Evolutionary conservation across 164 flowering plant species (phyloP).

Genomic region (Tetracentron sinense): DNA sequence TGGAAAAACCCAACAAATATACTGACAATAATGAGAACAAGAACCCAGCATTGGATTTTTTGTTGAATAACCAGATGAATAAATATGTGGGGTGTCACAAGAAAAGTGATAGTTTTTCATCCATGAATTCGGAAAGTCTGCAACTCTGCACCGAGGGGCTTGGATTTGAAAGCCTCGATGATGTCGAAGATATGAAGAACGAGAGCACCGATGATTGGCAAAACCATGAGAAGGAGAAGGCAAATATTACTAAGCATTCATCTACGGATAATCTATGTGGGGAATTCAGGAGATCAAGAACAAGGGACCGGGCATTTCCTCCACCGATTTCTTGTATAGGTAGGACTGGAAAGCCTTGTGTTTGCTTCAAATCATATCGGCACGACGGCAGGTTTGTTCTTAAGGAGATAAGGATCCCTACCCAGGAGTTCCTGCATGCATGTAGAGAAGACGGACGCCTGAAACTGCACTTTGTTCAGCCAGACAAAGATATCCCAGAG

Average conservation of each 20-base stretch:
- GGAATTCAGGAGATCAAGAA: slow-evolving; percentile 22
- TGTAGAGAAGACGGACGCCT: slow-evolving; percentile 61
- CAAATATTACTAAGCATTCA: slow-evolving; percentile 6
- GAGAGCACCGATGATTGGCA: slow-evolving; percentile 11
- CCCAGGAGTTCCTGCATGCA: slow-evolving; percentile 50
- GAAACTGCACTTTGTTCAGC: slow-evolving; percentile 42
- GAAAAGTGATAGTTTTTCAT: slow-evolving; percentile 37
- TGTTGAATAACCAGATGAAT: slow-evolving; percentile 4
- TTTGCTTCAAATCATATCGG: slow-evolving; percentile 47
- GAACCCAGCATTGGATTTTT: slow-evolving; percentile 5
- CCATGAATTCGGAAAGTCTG: slow-evolving; percentile 44
- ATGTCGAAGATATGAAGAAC: slow-evolving; percentile 39
- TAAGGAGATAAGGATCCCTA: slow-evolving; percentile 46
- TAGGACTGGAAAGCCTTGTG: slow-evolving; percentile 59
- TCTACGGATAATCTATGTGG: not conserved
- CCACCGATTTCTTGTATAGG: slow-evolving; percentile 72
- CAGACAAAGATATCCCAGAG: slow-evolving; percentile 28
- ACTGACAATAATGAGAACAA: not conserved
- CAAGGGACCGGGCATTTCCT: slow-evolving; percentile 32
- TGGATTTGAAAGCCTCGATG: slow-evolving; percentile 62
- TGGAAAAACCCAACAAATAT: not conserved
- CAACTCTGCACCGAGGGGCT: slow-evolving; percentile 69
- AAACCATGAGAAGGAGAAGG: slow-evolving; percentile 13
- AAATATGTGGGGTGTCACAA: slow-evolving; percentile 8
- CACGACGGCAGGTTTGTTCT: slow-evolving; percentile 61